These are phyloP conservation scores for Chenopodium formosanum DNA, from an alignment of 148 eudicot genomes.

Conservation along the genomic window DNA sequence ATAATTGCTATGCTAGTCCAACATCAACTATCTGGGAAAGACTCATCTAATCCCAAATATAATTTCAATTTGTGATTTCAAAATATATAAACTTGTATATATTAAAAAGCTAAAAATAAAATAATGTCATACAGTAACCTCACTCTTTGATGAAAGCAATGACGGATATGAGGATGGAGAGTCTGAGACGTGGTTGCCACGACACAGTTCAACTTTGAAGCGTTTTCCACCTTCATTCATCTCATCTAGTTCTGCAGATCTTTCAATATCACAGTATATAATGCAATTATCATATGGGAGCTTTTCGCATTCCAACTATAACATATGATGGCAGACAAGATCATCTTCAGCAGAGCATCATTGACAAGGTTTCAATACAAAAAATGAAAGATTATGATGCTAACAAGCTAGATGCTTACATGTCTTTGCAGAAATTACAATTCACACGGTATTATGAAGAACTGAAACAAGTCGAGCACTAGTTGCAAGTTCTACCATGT, in stretches of 20 bases:
- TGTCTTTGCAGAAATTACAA: neutral
- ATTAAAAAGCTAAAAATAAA: neutral
- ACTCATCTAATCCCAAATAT: conserved; percentile 6
- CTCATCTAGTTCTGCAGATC: neutral
- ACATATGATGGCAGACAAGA: neutral
- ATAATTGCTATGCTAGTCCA: conserved; percentile 10
- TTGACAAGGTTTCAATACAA: neutral
- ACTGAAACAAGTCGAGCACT: neutral
- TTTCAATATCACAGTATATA: neutral
- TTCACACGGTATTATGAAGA: neutral
- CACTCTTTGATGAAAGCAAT: conserved; percentile 6
- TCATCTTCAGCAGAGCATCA: neutral
- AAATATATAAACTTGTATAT: neutral
- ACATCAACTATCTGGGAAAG: conserved; percentile 8
- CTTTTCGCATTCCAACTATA: neutral
- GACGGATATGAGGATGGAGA: neutral
- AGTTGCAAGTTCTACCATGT: neutral
- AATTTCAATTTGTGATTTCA: neutral
- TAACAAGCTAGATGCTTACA: neutral
- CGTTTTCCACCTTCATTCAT: neutral
- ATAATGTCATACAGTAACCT: neutral
- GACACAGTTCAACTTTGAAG: conserved; percentile 13
- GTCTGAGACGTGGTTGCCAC: neutral
- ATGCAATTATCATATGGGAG: neutral
- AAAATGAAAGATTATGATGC: neutral